phyloP scores from a whole-genome alignment of 1,284 basidiomycete genomes.

The Rhizopogon hawkerae region DNA sequence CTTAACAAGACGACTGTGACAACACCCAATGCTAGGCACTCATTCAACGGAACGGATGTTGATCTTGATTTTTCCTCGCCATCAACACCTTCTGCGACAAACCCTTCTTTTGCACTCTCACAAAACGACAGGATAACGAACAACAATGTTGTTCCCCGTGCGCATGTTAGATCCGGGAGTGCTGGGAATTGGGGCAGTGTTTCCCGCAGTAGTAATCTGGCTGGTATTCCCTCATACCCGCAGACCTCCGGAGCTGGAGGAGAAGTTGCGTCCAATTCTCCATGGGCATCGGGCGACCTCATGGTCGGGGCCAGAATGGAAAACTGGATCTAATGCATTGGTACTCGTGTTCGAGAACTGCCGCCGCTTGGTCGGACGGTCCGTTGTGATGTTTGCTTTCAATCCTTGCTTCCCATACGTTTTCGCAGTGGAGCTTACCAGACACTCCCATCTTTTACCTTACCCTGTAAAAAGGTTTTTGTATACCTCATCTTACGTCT shows the following conservation, averaged over 20 bases:
- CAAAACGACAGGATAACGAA: slow-evolving; percentile 28
- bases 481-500: slow-evolving; percentile 21
- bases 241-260: slow-evolving; percentile 39
- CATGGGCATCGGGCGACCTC: slow-evolving; percentile 62
- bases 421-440: slow-evolving; percentile 3
- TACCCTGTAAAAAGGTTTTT: slow-evolving; percentile 9
- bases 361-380: slow-evolving; percentile 16
- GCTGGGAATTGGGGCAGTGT: slow-evolving; percentile 68
- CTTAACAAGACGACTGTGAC: slow-evolving; percentile 42
- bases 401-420: not conserved
- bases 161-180: slow-evolving; percentile 65
- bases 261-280: slow-evolving; percentile 47
- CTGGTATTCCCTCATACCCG: slow-evolving; percentile 42
- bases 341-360: slow-evolving; percentile 10
- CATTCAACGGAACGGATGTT: slow-evolving; percentile 62
- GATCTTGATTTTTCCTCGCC: slow-evolving; percentile 48
- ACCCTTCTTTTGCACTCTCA: slow-evolving; percentile 37
- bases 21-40: slow-evolving; percentile 55
- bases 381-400: slow-evolving; percentile 6
- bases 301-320: slow-evolving; percentile 52
- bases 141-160: slow-evolving; percentile 32
- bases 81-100: slow-evolving; percentile 36
- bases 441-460: slow-evolving; percentile 5
- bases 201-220: slow-evolving; percentile 44
- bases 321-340: slow-evolving; percentile 32